A percentile compares a stretch with the other conserved stretches of the same genome.
Evolutionary conservation across 306 rosid genomes (phyloP).

Genomic region (Cicer judaicum): DNA sequence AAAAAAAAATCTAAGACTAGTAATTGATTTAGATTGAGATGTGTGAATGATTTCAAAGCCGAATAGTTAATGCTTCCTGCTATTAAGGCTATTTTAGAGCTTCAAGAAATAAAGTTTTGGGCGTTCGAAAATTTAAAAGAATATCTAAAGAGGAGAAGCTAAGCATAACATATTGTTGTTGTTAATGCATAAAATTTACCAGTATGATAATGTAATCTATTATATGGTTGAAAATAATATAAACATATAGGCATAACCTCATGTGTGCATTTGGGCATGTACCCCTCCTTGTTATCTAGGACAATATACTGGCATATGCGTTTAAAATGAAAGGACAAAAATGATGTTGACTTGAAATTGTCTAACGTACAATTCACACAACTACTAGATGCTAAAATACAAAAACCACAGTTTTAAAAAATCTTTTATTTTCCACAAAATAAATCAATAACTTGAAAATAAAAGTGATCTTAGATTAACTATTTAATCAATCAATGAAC

Average conservation of each 20-base stretch:
- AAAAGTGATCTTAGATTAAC: too few relatives aligned
- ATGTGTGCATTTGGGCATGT: constrained; percentile 43
- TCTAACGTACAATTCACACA: constrained; percentile 32
- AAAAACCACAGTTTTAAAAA: too few relatives aligned
- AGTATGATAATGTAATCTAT: background rate
- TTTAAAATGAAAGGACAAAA: constrained; percentile 38
- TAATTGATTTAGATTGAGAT: constrained; percentile 11
- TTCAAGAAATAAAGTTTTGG: constrained; percentile 4
- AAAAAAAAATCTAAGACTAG: too few relatives aligned
- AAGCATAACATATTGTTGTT: background rate
- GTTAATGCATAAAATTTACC: background rate
- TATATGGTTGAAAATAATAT: constrained; percentile 2
- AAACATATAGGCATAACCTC: constrained; percentile 5
- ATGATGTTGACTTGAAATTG: constrained; percentile 44
- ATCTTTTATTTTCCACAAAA: too few relatives aligned
- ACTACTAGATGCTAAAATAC: background rate
- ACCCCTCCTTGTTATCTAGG: constrained; percentile 47
- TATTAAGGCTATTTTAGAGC: background rate
- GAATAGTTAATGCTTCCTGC: constrained; percentile 20
- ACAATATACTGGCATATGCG: constrained; percentile 41
- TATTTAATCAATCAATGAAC: too few relatives aligned
- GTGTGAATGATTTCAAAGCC: constrained; percentile 27
- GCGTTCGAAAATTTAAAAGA: constrained; percentile 3
- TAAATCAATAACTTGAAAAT: too few relatives aligned
- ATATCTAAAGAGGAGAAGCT: background rate